A percentile compares a stretch with the other conserved stretches of the same genome.
These are phyloP conservation scores for Colletotrichum zoysiae DNA, from an alignment of 2,329 filamentous ascomycete species.

Conservation along the genomic window DNA sequence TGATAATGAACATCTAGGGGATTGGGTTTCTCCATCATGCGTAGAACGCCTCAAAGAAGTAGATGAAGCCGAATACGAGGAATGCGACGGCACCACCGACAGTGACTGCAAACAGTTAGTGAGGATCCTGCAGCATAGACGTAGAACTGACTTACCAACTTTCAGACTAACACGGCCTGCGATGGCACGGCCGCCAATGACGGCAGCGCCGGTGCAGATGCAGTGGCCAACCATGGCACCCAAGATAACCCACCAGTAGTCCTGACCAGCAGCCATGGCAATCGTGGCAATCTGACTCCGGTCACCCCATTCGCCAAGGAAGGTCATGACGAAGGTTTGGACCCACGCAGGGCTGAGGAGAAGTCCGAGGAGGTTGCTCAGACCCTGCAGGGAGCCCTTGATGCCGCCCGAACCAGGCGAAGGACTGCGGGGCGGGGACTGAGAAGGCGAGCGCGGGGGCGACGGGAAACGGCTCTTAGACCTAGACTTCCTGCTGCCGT, in stretches of 20 bases:
- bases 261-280: conserved; percentile 97
- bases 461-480: conserved; percentile 83
- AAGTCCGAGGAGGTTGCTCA: conserved; percentile 88
- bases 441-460: conserved; percentile 82
- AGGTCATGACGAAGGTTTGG: conserved; percentile 99
- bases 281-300: conserved; percentile 98
- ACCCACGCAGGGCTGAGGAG: conserved; percentile 97
- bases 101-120: conserved; percentile 74
- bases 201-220: conserved; percentile 90
- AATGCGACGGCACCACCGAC: conserved; percentile 92
- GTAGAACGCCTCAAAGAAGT: conserved; percentile 84
- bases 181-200: conserved; percentile 91
- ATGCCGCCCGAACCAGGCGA: conserved; percentile 57
- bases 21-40: conserved; percentile 49
- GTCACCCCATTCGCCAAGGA: conserved; percentile 98
- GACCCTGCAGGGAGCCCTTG: conserved; percentile 65
- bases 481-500: conserved; percentile 72
- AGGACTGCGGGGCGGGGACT: conserved; percentile 74
- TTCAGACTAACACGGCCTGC: conserved; percentile 94
- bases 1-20: neutral
- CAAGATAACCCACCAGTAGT: conserved; percentile 98
- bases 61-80: conserved; percentile 91
- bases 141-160: conserved; percentile 78
- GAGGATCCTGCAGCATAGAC: conserved; percentile 12
- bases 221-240: conserved; percentile 89